phyloP scores from a whole-genome alignment of 2,329 filamentous ascomycete species.

The Penicillium sp. region DNA sequence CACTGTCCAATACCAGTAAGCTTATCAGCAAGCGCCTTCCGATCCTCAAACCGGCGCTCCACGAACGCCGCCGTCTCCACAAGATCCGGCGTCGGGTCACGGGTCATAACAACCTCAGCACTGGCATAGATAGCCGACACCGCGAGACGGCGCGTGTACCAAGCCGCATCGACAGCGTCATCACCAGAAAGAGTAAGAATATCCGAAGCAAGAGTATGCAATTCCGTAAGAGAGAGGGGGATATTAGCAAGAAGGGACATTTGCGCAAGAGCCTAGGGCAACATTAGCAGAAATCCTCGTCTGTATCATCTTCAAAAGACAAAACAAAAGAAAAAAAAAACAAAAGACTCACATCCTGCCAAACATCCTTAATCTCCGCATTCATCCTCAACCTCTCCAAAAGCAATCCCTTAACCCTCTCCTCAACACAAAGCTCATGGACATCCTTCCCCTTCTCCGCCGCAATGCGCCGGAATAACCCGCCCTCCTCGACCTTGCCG shows the following conservation, averaged over 20 bases:
- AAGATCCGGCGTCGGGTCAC: constrained; percentile 72
- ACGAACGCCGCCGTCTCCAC: constrained; percentile 77
- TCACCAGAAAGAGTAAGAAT: constrained; percentile 88
- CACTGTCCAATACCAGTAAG: constrained; percentile 68
- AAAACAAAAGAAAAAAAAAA: constrained; percentile 2
- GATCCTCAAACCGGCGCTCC: constrained; percentile 69
- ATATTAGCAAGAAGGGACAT: constrained; percentile 85
- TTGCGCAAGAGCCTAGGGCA: constrained; percentile 70
- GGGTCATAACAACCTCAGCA: constrained; percentile 91
- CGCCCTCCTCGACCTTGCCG: constrained; percentile 33
- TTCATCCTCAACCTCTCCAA: constrained; percentile 79
- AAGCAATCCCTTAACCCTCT: constrained; percentile 67
- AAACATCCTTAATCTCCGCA: constrained; percentile 66
- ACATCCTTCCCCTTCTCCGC: constrained; percentile 11
- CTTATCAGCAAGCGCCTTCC: constrained; percentile 60
- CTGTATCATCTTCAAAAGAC: background rate
- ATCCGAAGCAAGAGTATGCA: constrained; percentile 82
- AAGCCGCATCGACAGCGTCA: constrained; percentile 73
- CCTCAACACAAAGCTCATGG: constrained; percentile 50
- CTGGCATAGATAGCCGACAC: constrained; percentile 69
- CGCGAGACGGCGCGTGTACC: constrained; percentile 74
- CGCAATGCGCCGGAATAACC: constrained; percentile 21
- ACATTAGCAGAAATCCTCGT: background rate
- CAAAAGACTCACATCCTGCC: constrained; percentile 71
- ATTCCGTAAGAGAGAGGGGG: constrained; percentile 71